A percentile compares a stretch with the other conserved stretches of the same genome.
These are phyloP conservation scores for Fusarium setosum DNA, from an alignment of 2,329 filamentous ascomycete genomes.

Conservation along the genomic window DNA sequence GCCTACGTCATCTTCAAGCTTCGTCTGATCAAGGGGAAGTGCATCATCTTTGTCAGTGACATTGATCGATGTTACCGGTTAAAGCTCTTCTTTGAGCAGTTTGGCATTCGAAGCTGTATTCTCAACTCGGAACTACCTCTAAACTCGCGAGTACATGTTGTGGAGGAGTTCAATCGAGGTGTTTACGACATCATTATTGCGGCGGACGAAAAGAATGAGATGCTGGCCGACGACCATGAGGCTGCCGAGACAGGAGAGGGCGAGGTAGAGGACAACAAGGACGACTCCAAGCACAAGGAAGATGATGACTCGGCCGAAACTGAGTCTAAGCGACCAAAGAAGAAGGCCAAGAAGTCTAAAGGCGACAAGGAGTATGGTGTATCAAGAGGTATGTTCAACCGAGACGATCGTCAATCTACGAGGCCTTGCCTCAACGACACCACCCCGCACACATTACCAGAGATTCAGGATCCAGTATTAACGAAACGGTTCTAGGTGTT, in stretches of 20 bases:
- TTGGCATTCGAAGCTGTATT: conserved; percentile 92
- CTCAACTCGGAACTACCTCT: conserved; percentile 95
- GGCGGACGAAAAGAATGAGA: conserved; percentile 90
- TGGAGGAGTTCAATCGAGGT: conserved; percentile 96
- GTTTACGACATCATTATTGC: conserved; percentile 99
- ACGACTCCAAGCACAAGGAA: conserved; percentile 28
- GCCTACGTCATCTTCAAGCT: conserved; percentile 96
- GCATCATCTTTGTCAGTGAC: conserved; percentile 78
- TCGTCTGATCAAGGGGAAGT: conserved; percentile 92
- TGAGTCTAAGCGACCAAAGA: conserved; percentile 46
- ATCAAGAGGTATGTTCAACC: conserved; percentile 73
- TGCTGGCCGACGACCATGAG: conserved; percentile 75
- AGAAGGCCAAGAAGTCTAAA: conserved; percentile 63
- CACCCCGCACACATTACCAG: not conserved
- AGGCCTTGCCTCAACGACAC: not conserved
- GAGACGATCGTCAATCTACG: not conserved
- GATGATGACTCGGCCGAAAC: conserved; percentile 43
- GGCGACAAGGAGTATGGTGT: conserved; percentile 91
- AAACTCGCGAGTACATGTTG: conserved; percentile 92
- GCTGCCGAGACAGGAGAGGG: conserved; percentile 53
- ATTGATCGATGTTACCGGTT: conserved; percentile 90
- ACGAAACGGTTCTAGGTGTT: conserved; percentile 61
- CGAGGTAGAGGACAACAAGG: conserved; percentile 56
- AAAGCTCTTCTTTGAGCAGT: conserved; percentile 96
- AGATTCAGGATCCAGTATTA: conserved; percentile 10